Evolutionary conservation across 2,329 filamentous ascomycete genomes (phyloP).

Genomic region (Fusarium albosuccineum): DNA sequence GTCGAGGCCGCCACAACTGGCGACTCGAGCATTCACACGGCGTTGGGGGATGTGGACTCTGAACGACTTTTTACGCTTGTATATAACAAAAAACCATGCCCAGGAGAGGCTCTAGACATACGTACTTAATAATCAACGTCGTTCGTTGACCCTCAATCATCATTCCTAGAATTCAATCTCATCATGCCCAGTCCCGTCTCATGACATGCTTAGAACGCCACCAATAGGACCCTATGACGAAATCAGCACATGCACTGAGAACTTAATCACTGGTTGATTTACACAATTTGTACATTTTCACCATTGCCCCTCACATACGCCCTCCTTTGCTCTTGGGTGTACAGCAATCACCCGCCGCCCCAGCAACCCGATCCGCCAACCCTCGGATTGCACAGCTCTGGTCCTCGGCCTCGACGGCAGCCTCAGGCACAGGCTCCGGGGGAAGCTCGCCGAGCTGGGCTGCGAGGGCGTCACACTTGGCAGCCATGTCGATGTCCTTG

Average conservation of each 20-base stretch:
- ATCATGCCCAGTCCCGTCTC: background rate
- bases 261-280: background rate
- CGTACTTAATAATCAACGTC: conserved; percentile 51
- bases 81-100: conserved; percentile 46
- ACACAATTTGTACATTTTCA: conserved; percentile 1
- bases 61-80: conserved; percentile 48
- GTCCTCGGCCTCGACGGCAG: conserved; percentile 38
- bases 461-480: conserved; percentile 71
- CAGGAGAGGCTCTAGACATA: conserved; percentile 48
- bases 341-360: conserved; percentile 67
- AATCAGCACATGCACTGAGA: background rate
- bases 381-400: conserved; percentile 55
- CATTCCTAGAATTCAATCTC: background rate
- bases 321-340: conserved; percentile 53
- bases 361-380: conserved; percentile 61
- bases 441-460: conserved; percentile 67
- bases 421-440: conserved; percentile 43
- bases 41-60: conserved; percentile 48
- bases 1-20: conserved; percentile 36
- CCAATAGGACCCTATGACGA: background rate
- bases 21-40: conserved; percentile 47
- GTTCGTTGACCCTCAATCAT: conserved; percentile 38
- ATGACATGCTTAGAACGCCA: background rate
- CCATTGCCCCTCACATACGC: background rate
- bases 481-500: conserved; percentile 73